Evolutionary conservation across 768 basidiomycete genomes (phyloP).

Genomic region (Baorangia bicolor): DNA sequence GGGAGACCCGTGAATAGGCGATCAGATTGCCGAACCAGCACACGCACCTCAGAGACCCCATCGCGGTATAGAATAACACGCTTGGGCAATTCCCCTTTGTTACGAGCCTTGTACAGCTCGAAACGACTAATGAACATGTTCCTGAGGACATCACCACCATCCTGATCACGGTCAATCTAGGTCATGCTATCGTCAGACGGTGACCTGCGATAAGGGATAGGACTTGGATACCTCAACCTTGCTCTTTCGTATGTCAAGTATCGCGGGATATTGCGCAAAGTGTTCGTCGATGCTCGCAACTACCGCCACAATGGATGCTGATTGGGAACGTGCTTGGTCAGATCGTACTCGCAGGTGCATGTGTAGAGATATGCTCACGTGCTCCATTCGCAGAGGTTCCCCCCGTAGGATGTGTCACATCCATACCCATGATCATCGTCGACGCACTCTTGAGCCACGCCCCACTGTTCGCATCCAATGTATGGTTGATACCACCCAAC

Average conservation of each 20-base stretch:
- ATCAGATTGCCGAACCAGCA: background rate
- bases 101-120: conserved; percentile 35
- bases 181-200: background rate
- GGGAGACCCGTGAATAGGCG: background rate
- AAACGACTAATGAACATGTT: conserved; percentile 51
- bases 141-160: conserved; percentile 39
- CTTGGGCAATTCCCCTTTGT: conserved; percentile 37
- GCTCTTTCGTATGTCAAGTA: conserved; percentile 46
- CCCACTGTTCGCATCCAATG: conserved; percentile 38
- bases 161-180: conserved; percentile 12
- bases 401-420: conserved; percentile 70
- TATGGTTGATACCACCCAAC: conserved; percentile 53
- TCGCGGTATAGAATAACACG: conserved; percentile 57
- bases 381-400: conserved; percentile 56
- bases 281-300: conserved; percentile 48
- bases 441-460: conserved; percentile 40
- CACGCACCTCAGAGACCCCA: conserved; percentile 73
- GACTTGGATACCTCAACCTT: conserved; percentile 60
- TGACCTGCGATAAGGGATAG: background rate
- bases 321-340: background rate
- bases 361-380: conserved; percentile 22
- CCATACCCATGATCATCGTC: conserved; percentile 59
- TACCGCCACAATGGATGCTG: conserved; percentile 52
- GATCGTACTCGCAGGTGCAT: background rate
- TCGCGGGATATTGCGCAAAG: conserved; percentile 50